These are phyloP conservation scores for Lactifluus pinguis DNA, from an alignment of 768 basidiomycete species.

Conservation along the genomic window DNA sequence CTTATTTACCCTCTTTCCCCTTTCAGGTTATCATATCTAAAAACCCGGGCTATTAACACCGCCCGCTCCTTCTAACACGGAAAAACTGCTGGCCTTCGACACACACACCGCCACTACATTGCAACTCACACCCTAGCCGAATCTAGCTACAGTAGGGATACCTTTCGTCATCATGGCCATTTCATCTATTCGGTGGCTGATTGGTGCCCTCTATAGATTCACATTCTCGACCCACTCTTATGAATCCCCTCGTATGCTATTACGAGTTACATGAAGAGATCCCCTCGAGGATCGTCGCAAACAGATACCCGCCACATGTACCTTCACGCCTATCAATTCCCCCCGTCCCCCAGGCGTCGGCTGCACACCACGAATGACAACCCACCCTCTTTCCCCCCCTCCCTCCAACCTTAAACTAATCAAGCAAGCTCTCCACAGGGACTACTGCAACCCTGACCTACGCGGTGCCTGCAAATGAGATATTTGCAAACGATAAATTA, in stretches of 20 bases:
- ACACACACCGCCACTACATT: neutral
- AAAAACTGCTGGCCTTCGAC: constrained; percentile 8
- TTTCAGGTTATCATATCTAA: neutral
- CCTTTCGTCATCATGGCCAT: constrained; percentile 6
- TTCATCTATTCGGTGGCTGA: constrained; percentile 4
- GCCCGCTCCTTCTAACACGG: neutral
- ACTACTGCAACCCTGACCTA: neutral
- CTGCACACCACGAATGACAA: neutral
- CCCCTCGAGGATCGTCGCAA: no score
- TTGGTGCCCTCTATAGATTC: constrained; percentile 5
- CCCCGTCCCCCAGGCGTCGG: no score
- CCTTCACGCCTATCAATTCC: neutral
- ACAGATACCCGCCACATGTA: no score
- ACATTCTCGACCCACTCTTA: constrained; percentile 1
- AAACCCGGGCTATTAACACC: neutral
- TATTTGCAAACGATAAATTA: neutral
- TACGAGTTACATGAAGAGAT: neutral
- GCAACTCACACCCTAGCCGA: neutral
- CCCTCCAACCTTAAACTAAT: neutral
- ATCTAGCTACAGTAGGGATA: neutral
- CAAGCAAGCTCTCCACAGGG: neutral
- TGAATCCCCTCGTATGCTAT: neutral
- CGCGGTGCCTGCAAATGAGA: neutral
- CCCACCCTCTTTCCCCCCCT: no score
- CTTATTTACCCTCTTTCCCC: neutral